phyloP scores from a whole-genome alignment of 176 grass and related monocot species.

The Olyra latifolia region DNA sequence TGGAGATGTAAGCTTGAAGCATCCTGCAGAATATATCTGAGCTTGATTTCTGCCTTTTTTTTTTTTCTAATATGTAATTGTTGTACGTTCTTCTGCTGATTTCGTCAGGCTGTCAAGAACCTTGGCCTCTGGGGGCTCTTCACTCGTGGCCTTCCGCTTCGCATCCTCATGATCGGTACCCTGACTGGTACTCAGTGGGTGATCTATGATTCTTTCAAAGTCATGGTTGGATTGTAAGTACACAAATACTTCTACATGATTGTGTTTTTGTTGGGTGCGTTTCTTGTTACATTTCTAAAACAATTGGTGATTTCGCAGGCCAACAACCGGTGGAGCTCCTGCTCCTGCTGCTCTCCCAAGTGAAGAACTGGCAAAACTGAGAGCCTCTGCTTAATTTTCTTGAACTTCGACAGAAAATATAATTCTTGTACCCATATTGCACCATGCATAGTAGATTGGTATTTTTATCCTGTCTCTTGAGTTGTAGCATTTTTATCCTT shows the following conservation, averaged over 20 bases:
- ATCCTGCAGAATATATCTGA: background rate
- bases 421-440: background rate
- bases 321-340: conserved; percentile 71
- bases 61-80: background rate
- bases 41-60: background rate
- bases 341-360: conserved; percentile 39
- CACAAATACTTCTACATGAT: background rate
- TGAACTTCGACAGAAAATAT: background rate
- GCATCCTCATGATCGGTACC: conserved; percentile 86
- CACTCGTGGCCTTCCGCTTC: conserved; percentile 84
- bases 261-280: background rate
- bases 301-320: conserved; percentile 44
- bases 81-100: background rate
- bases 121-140: conserved; percentile 71
- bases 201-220: conserved; percentile 93
- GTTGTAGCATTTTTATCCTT: background rate
- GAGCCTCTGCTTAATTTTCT: conserved; percentile 40
- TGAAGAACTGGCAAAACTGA: conserved; percentile 23
- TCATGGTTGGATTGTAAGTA: conserved; percentile 84
- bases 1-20: conserved; percentile 51
- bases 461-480: background rate
- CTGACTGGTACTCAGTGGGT: conserved; percentile 81
- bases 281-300: conserved; percentile 3
- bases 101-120: conserved; percentile 72
- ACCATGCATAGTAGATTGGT: conserved; percentile 6